Evolutionary conservation across 176 grass and related monocot species (phyloP).

Genomic region (Cocos nucifera): DNA sequence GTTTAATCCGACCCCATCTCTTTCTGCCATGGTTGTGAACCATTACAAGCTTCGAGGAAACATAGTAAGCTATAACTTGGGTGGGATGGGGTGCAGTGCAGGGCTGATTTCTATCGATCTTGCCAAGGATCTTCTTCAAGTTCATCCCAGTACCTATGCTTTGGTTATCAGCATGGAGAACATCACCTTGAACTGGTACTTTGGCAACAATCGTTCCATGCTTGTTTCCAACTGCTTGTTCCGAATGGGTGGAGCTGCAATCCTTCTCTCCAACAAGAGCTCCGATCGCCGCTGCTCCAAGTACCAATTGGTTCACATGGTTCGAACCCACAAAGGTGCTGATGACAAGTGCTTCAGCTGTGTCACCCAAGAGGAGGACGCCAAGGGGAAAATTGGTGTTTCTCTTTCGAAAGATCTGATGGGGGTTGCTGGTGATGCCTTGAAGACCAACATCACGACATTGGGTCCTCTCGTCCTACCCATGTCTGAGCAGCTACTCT

Average conservation of each 20-base stretch:
- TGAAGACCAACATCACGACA: constrained; percentile 97
- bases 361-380: constrained; percentile 83
- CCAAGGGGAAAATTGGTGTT: constrained; percentile 35
- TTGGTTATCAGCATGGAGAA: constrained; percentile 89
- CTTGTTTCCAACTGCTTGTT: constrained; percentile 90
- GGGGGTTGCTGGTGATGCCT: constrained; percentile 78
- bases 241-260: constrained; percentile 74
- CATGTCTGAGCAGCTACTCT: constrained; percentile 65
- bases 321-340: constrained; percentile 74
- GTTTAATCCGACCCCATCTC: constrained; percentile 88
- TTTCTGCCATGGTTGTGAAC: constrained; percentile 84
- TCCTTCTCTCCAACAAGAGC: constrained; percentile 63
- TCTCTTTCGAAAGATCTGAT: constrained; percentile 91
- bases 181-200: constrained; percentile 94
- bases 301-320: constrained; percentile 72
- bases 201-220: constrained; percentile 80
- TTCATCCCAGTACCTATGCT: constrained; percentile 61
- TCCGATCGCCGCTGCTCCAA: constrained; percentile 44
- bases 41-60: constrained; percentile 85
- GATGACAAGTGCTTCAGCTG: constrained; percentile 74
- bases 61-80: constrained; percentile 69
- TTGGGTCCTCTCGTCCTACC: constrained; percentile 72
- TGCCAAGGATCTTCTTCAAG: constrained; percentile 75
- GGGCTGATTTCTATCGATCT: constrained; percentile 62
- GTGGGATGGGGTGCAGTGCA: constrained; percentile 86